Base-by-base conservation (phyloP, 2,329 filamentous ascomycete genomes). In the Diaporthe aspalathi region DNA sequence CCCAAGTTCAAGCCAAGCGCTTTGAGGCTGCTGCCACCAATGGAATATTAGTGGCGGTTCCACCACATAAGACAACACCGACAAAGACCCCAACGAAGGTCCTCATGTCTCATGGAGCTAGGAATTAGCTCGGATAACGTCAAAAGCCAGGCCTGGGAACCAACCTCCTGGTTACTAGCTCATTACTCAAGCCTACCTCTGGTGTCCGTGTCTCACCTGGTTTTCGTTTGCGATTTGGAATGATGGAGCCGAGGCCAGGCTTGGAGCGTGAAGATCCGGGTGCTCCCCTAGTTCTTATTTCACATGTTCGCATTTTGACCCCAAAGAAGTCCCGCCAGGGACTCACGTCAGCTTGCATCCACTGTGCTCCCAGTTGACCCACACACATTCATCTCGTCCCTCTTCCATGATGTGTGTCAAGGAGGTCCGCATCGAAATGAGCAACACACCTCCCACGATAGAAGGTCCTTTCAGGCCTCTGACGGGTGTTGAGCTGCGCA, bases 401-500 rank as follows among this genome's bases (percentile, higher is more conserved):
- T 2, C 2, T 47, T 47, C 3, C n/a, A 32, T 11, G 24, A 20
- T 5, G 40, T 43, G 32, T 47, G 11, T 20, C 29, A 1, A n/a
- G 9, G 12, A 22, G 20, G 3, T 20, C 32, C 17, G 8, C 12
- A 1, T 14, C 5, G 29, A 71, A 38, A 71, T 56, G 17, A 60
- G 38, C 40, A 74, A 52, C 65, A 67, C 68, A 38, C 20, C 22
- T 52, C n/a, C 71, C 65, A 52, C 45, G 68, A 40, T 68, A 63
- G 17, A 38, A 52, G 57, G 7, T 2, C 9, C 43, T 22, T 22
- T 6, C 32, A 60, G 63, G 54, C 54, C 47, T 40, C 32, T 43
- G 17, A 69, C 74, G 27, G 72, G 67, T 24, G 66, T 75, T 47
- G 77, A 76, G 68, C 47, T 74, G 43, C 72, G 63, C 14, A 75